phyloP scores from a whole-genome alignment of 2,329 filamentous ascomycete species.

The Hypocrella siamensis region DNA sequence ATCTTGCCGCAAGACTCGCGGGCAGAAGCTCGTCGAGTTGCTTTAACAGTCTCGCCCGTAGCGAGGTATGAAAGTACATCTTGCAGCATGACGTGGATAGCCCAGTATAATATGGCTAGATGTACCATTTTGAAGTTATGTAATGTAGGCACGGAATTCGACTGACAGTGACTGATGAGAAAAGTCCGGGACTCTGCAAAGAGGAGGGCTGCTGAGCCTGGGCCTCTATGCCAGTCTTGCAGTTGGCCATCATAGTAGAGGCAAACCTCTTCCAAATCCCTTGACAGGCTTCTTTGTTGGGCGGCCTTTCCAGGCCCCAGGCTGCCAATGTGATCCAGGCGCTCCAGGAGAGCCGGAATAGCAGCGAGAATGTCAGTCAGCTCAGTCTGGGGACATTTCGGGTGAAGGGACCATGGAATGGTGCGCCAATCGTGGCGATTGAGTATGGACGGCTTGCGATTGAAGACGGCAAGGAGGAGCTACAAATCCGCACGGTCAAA shows the following conservation, averaged over 20 bases:
- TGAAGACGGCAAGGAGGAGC: too few species aligned
- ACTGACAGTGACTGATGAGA: background rate
- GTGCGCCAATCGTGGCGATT: too few species aligned
- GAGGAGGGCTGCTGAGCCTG: background rate
- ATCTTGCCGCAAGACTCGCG: background rate
- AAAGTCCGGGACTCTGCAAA: background rate
- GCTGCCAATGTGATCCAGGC: background rate
- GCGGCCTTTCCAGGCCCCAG: background rate
- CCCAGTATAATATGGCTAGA: background rate
- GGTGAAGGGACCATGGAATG: too few species aligned
- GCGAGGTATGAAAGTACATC: background rate
- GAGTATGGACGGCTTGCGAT: too few species aligned
- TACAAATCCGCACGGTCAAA: too few species aligned
- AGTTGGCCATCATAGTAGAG: background rate
- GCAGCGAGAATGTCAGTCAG: background rate
- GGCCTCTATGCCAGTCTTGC: background rate
- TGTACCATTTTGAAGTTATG: background rate
- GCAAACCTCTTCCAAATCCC: background rate
- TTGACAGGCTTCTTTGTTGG: background rate
- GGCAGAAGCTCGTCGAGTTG: background rate
- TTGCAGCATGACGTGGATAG: background rate
- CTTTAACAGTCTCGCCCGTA: background rate
- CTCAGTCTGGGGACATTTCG: background rate
- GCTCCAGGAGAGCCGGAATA: background rate
- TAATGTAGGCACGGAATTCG: background rate